These are phyloP conservation scores for Cladophialophora bantiana DNA, from an alignment of 2,329 filamentous ascomycete species.

Conservation along the genomic window DNA sequence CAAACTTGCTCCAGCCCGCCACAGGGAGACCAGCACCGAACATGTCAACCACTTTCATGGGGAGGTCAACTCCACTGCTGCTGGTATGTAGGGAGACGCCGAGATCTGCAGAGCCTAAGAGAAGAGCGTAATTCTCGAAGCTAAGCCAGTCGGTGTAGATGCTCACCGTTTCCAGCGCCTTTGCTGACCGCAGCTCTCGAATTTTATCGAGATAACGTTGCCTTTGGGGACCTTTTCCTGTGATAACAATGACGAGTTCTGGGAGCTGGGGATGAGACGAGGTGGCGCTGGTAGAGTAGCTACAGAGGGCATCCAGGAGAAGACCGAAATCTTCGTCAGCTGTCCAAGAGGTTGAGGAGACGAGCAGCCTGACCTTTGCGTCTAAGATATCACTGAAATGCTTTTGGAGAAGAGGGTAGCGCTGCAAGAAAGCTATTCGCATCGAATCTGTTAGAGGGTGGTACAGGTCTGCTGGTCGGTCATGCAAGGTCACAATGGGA, in stretches of 20 bases:
- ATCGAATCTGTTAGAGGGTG: conserved; percentile 66
- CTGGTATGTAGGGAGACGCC: conserved; percentile 93
- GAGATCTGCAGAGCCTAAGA: conserved; percentile 85
- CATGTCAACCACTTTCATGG: conserved; percentile 99
- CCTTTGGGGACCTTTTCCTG: conserved; percentile 88
- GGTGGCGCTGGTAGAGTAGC: conserved; percentile 67
- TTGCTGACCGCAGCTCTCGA: conserved; percentile 63
- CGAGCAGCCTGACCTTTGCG: conserved; percentile 71
- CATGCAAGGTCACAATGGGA: conserved; percentile 77
- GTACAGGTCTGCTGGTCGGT: conserved; percentile 84
- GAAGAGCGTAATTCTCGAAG: conserved; percentile 79
- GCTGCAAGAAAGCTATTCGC: conserved; percentile 67
- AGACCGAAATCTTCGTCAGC: conserved; percentile 93
- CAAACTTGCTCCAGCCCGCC: conserved; percentile 81
- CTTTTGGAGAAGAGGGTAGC: conserved; percentile 68
- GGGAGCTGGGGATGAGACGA: conserved; percentile 61
- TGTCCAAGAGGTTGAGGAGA: conserved; percentile 97
- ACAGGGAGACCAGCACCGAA: conserved; percentile 94
- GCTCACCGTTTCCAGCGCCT: conserved; percentile 72
- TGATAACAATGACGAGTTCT: conserved; percentile 84
- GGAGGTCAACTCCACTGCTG: conserved; percentile 91
- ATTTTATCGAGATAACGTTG: conserved; percentile 74
- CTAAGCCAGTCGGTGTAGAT: conserved; percentile 86
- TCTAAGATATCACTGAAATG: conserved; percentile 66
- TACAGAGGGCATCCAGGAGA: conserved; percentile 79